Evolutionary conservation across 352 stramenopile species (phyloP), one percentile per base, ranked within the genome.

Genomic region (Blastocystis sp.): DNA sequence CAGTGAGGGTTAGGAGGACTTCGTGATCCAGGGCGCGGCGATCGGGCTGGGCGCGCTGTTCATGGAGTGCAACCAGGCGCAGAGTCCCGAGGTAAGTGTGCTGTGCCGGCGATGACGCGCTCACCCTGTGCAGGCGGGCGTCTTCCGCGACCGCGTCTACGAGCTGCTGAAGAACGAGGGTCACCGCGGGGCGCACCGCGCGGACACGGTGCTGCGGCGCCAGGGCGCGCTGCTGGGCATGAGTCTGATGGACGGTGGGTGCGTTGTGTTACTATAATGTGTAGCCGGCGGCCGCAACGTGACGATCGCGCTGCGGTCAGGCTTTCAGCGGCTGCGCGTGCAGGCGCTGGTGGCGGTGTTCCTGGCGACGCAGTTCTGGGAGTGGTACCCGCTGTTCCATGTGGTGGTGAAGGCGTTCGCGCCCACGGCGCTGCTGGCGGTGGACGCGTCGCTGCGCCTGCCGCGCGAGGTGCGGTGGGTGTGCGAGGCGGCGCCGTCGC

Each of bases 371-470:
- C 69, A 79, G 43, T 10, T 79, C 42, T 79, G 69, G 69, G 69
- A 79, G 54, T 79, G 69, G 69, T 79, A 79, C 9, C 69, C 69
- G 21, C 69, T 79, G 45, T 43, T 79, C 43, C 34, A 79, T 1
- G 21, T 79, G n/a, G 38, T 79, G 28, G 54, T 63, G 38, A 79
- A 79, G 43, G 69, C 69, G 7, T 45, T 79, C 9, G 43, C 10
- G 69, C 69, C 69, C 54, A 60, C 69, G 38, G 38, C 45, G 43
- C 14, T 61, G 45, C 21, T 79, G 38, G 52, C 38, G 21, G 69
- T 79, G 69, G 69, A 79, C 38, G n/a, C 21, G 9, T 64, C 69
- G 52, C 43, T 79, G 69, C 43, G 63, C 11, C 34, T 79, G 45
- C 69, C 69, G 10, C 38, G 45, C 1, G 69, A 79, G 14, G 61